Evolutionary conservation across 75 land plant genomes (phyloP).

Genomic region (Pinus taeda): DNA sequence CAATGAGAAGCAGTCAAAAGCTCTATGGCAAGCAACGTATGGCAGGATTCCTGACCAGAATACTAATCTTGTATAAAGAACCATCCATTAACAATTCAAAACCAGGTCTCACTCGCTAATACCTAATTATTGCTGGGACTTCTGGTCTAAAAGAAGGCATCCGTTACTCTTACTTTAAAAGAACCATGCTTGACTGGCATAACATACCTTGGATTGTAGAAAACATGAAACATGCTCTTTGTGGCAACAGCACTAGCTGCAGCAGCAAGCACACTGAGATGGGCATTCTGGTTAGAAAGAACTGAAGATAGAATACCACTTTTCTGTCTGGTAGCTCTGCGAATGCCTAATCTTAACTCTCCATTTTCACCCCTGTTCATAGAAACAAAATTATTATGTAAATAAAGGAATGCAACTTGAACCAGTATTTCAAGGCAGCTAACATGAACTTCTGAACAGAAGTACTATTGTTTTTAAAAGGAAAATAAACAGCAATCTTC

Average conservation of each 20-base stretch:
- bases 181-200: not conserved
- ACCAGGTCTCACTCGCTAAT: not conserved
- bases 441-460: not conserved
- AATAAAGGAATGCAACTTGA: not conserved
- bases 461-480: not conserved
- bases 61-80: not conserved
- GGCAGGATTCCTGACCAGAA: not conserved
- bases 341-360: constrained; percentile 67
- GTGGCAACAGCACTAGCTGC: constrained; percentile 64
- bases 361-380: constrained; percentile 66
- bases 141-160: not conserved
- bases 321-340: constrained; percentile 60
- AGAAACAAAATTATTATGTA: not conserved
- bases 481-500: not conserved
- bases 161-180: not conserved
- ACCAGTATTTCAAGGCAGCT: not conserved
- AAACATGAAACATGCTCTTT: constrained; percentile 55
- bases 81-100: not conserved
- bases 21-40: not conserved
- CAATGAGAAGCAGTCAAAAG: not conserved
- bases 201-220: constrained; percentile 83
- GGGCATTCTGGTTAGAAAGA: constrained; percentile 35
- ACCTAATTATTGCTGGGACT: not conserved
- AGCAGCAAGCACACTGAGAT: constrained; percentile 47
- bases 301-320: constrained; percentile 14